Conservation (phyloP, 2,329 filamentous ascomycete species). For the Elsinoe ampelina region DNA sequence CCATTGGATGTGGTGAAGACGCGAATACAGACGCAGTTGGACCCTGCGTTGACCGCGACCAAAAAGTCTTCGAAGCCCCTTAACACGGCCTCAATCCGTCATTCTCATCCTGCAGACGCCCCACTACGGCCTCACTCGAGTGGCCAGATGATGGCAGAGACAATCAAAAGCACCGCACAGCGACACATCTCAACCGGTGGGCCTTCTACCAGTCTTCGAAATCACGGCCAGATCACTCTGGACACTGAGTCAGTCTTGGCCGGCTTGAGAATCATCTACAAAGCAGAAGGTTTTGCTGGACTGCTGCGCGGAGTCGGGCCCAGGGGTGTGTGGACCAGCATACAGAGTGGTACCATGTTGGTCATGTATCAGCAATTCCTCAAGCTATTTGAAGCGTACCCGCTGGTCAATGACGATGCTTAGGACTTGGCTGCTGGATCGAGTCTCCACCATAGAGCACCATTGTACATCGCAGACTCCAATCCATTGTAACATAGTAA, state of each 20-base stretch:
- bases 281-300: constrained; percentile 74
- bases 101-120: not conserved
- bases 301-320: constrained; percentile 95
- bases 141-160: not conserved
- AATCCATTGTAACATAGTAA: no score
- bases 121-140: not conserved
- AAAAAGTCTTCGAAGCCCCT: constrained; percentile 12
- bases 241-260: constrained; percentile 84
- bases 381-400: constrained; percentile 59
- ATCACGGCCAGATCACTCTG: constrained; percentile 68
- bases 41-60: constrained; percentile 36
- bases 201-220: constrained; percentile 71
- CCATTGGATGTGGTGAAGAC: constrained; percentile 97
- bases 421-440: no score
- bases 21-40: constrained; percentile 84
- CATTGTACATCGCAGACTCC: no score
- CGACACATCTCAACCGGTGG: constrained; percentile 82
- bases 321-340: constrained; percentile 89
- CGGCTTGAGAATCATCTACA: constrained; percentile 79
- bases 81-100: no score
- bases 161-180: constrained; percentile 30
- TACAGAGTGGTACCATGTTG: constrained; percentile 94
- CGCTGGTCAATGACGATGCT: constrained; percentile 25
- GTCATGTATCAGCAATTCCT: constrained; percentile 87
- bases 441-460: no score